Base-by-base conservation (phyloP, 202 grass and related monocot genomes). In the Digitaria exilis region DNA sequence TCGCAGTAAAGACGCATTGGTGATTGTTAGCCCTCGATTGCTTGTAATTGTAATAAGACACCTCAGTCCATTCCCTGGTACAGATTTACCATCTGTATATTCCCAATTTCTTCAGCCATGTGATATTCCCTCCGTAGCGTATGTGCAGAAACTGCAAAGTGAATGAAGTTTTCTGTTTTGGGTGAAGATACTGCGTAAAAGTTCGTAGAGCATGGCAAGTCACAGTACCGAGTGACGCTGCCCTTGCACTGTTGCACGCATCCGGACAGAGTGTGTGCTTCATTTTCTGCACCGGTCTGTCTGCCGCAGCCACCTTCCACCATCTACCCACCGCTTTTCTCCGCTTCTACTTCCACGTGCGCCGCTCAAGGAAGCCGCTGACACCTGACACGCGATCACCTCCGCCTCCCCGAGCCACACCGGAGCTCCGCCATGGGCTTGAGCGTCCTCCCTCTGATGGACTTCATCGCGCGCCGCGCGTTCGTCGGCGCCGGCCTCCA, bases 401-500 rank as follows among this genome's bases (percentile, higher is more conserved):
- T 46, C 44, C 62, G 31, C 1, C 55, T 58, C 7, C 43, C 7
- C 43, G 14, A 2, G 14, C n/a, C 24, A 46, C 56, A 30, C 24
- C 13, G 10, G 26, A 21, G 15, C 6, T 18, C 30, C 34, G 9
- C 61, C 71, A 76, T 77, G 61, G 49, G 56, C 37, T 59, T 81
- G 51, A 39, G 65, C 84, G 4, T 86, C 58, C 67, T 86, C 48
- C 60, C 77, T 22, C 71, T 86, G 12, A 74, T 80, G 61, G 68
- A 80, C 32, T 73, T 54, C 57, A 12, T 80, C 58, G 59, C 78
- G 57, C 84, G 77, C 69, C 60, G 69, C 57, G 70, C 77, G 46
- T 86, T 80, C 84, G 35, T 49, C 59, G 50, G 57, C 48, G 77
- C 84, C 26, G 77, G 84, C 48, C 84, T 80, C 69, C 84, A 78